Evolutionary conservation across 1,284 basidiomycete species (phyloP).

Genomic region (Tylopilus sp.): DNA sequence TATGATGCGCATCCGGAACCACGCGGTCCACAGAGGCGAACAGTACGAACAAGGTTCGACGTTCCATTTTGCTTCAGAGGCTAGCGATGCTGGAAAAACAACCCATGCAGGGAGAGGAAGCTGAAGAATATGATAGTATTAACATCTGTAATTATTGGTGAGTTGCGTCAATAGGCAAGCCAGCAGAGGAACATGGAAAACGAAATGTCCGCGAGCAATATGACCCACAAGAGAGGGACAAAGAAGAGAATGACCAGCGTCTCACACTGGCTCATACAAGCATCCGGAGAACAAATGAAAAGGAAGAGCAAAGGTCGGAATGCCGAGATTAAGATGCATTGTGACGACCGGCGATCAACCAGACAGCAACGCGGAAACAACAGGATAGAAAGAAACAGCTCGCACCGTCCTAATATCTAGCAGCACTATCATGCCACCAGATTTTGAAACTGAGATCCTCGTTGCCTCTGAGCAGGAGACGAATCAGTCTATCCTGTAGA

Average conservation of each 20-base stretch:
- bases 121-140: conserved; percentile 83
- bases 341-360: conserved; percentile 6
- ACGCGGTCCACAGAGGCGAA: too few relatives aligned
- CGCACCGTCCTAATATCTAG: conserved; percentile 22
- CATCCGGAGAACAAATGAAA: conserved; percentile 33
- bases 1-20: too few relatives aligned
- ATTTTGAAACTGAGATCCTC: conserved; percentile 25
- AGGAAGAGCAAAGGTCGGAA: conserved; percentile 26
- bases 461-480: conserved; percentile 25
- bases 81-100: conserved; percentile 82
- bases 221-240: conserved; percentile 55
- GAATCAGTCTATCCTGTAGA: conserved; percentile 31
- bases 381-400: too few relatives aligned
- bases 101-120: conserved; percentile 83
- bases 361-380: conserved; percentile 11
- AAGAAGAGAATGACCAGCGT: conserved; percentile 58
- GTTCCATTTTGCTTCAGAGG: conserved; percentile 79
- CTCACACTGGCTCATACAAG: conserved; percentile 42
- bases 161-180: conserved; percentile 15
- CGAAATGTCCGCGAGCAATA: conserved; percentile 63
- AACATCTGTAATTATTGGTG: neutral
- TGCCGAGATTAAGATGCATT: conserved; percentile 21
- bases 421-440: conserved; percentile 51
- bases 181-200: conserved; percentile 9
- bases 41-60: conserved; percentile 75